Conservation (phyloP, 75 land plant genomes). For the Sequoia sempervirens region DNA sequence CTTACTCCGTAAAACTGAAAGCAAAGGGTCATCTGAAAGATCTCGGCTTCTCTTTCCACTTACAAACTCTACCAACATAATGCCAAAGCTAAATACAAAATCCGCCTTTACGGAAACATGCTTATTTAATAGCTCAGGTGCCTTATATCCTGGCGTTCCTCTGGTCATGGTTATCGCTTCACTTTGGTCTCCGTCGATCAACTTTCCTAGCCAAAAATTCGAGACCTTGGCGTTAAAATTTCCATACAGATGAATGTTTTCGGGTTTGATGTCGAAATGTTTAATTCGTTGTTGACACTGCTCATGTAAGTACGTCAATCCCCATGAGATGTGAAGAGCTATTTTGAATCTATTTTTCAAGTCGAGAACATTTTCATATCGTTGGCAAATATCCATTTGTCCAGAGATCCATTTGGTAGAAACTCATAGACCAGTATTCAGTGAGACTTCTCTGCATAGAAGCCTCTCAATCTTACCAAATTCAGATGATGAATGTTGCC, state of each 20-base stretch:
- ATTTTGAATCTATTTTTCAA: neutral
- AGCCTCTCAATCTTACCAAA: constrained; percentile 10
- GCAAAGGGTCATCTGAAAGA: constrained; percentile 4
- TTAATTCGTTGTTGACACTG: constrained; percentile 13
- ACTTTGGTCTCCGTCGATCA: constrained; percentile 5
- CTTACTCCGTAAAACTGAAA: neutral
- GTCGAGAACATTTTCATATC: neutral
- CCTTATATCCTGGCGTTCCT: constrained; percentile 4
- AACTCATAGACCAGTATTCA: neutral
- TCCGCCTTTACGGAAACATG: constrained; percentile 17
- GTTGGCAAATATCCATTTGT: neutral
- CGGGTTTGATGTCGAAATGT: constrained; percentile 26
- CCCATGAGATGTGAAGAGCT: constrained; percentile 5
- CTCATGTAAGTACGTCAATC: constrained; percentile 25
- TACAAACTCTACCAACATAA: constrained; percentile 15
- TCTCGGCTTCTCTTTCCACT: constrained; percentile 20
- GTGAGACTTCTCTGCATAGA: neutral
- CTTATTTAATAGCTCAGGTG: neutral
- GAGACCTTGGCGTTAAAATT: constrained; percentile 10
- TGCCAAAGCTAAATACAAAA: constrained; percentile 21
- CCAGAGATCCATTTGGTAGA: neutral
- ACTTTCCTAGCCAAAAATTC: constrained; percentile 26
- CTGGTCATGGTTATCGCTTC: neutral
- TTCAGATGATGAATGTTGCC: constrained; percentile 19
- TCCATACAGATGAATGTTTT: constrained; percentile 15